phyloP scores from a whole-genome alignment of 345 rosid species.

The Noccaea caerulescens region DNA sequence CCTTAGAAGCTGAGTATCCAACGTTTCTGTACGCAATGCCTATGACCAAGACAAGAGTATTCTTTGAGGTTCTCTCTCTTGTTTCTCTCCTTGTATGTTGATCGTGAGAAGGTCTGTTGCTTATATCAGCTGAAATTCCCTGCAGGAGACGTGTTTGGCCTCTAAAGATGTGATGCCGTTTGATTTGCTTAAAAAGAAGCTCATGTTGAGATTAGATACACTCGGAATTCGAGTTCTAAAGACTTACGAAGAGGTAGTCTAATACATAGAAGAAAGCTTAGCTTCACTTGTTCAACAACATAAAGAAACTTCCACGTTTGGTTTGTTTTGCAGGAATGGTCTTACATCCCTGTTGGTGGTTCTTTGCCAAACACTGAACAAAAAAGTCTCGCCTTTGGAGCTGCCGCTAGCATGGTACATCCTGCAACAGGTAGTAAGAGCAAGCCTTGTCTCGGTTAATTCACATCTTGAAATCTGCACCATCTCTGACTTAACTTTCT shows the following conservation, averaged over 20 bases:
- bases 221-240: conserved; percentile 70
- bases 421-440: conserved; percentile 79
- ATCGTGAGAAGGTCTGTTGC: conserved; percentile 18
- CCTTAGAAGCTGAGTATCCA: conserved; percentile 71
- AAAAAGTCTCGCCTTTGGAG: conserved; percentile 93
- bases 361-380: conserved; percentile 91
- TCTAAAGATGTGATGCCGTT: conserved; percentile 92
- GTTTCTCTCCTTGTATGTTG: conserved; percentile 2
- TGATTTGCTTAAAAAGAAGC: conserved; percentile 76
- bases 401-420: conserved; percentile 98
- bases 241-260: conserved; percentile 82
- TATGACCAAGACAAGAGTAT: conserved; percentile 76
- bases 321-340: conserved; percentile 78
- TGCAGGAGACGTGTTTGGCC: conserved; percentile 97
- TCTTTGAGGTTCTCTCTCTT: conserved; percentile 73
- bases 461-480: conserved; percentile 11
- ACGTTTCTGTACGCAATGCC: conserved; percentile 95
- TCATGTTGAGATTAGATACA: conserved; percentile 73
- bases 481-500: conserved; percentile 18
- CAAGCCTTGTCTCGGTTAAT: conserved; percentile 13
- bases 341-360: conserved; percentile 98
- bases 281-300: conserved; percentile 4
- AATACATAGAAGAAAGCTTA: background rate
- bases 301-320: background rate
- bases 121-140: conserved; percentile 27